Percentiles rank a stretch among this genome's conserved stretches.
These are phyloP conservation scores for Effrenium voratum DNA, from an alignment of 73 alveolate species.

Conservation along the genomic window DNA sequence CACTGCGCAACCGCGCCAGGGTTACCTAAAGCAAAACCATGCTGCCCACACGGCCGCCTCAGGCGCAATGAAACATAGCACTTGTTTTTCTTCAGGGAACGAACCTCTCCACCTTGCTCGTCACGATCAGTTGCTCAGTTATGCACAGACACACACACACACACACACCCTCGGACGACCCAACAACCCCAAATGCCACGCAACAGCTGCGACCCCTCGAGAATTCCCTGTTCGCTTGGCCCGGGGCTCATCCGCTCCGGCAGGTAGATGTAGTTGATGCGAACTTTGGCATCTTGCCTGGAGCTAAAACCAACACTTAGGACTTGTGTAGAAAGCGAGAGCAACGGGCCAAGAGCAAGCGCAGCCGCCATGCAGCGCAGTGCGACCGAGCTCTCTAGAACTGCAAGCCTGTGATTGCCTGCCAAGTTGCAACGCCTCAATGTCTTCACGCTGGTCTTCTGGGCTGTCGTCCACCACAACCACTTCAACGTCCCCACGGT, in stretches of 20 bases:
- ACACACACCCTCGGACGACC: neutral
- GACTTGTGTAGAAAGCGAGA: neutral
- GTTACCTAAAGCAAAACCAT: neutral
- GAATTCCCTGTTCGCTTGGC: neutral
- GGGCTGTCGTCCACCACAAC: slow-evolving; percentile 46
- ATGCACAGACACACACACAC: neutral
- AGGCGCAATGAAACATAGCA: neutral
- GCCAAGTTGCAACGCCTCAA: neutral
- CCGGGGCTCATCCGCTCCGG: slow-evolving; percentile 29
- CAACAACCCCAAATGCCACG: neutral
- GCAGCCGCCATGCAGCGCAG: neutral
- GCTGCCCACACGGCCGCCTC: neutral
- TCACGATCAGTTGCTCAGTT: neutral
- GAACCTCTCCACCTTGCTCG: neutral
- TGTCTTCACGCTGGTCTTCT: neutral
- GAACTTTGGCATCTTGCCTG: neutral
- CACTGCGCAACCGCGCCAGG: neutral
- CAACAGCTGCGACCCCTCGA: neutral
- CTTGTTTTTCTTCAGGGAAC: neutral
- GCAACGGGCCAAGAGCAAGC: neutral
- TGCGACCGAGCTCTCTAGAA: neutral
- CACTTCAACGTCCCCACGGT: slow-evolving; percentile 15
- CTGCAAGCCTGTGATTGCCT: neutral
- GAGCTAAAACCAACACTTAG: neutral
- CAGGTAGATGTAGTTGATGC: slow-evolving; percentile 15